Percentiles rank a stretch among this genome's conserved stretches.
phyloP scores from a whole-genome alignment of 495 filamentous ascomycete species.

The Lepraria neglecta region DNA sequence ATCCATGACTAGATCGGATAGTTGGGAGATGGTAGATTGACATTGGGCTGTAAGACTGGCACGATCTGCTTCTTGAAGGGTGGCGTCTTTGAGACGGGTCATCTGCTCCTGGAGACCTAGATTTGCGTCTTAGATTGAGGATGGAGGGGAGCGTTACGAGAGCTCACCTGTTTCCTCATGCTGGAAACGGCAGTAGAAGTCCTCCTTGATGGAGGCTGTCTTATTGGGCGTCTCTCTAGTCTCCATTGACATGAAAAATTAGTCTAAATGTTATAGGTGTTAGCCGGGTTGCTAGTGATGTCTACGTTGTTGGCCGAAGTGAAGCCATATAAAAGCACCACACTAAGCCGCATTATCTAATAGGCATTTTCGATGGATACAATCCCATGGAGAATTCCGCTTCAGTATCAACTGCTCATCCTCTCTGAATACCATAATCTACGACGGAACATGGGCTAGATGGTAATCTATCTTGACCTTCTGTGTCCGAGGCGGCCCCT shows the following conservation, averaged over 20 bases:
- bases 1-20: slow-evolving; percentile 65
- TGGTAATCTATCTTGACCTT: too few species aligned
- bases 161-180: slow-evolving; percentile 59
- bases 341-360: too few species aligned
- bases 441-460: too few species aligned
- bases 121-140: slow-evolving; percentile 8
- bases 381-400: too few species aligned
- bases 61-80: slow-evolving; percentile 50
- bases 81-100: slow-evolving; percentile 46
- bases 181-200: slow-evolving; percentile 75
- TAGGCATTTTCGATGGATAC: too few species aligned
- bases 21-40: slow-evolving; percentile 56
- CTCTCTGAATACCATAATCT: too few species aligned
- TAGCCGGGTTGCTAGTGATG: background rate
- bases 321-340: too few species aligned
- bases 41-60: slow-evolving; percentile 62
- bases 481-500: too few species aligned
- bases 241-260: background rate
- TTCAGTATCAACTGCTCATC: too few species aligned
- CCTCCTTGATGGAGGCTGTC: slow-evolving; percentile 52
- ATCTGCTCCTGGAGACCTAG: slow-evolving; percentile 58
- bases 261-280: background rate
- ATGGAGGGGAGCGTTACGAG: slow-evolving; percentile 19
- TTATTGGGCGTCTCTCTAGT: slow-evolving; percentile 28
- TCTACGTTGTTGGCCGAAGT: background rate